Conservation (phyloP, 768 basidiomycete species). For the Leccinum ochraceum region DNA sequence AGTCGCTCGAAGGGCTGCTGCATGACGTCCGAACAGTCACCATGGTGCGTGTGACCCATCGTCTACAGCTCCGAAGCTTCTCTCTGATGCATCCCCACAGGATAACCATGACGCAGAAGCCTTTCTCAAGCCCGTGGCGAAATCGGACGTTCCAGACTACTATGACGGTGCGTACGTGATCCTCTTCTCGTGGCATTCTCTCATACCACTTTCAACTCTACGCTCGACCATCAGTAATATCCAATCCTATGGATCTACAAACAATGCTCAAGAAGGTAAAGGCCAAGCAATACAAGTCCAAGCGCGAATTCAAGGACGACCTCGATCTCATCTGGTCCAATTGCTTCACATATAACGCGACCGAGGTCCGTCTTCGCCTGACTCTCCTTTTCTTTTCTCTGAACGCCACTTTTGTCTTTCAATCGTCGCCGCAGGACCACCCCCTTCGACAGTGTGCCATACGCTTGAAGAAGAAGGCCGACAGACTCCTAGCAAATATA, state of each 20-base stretch:
- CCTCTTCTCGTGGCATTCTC: background rate
- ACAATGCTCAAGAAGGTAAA: conserved; percentile 95
- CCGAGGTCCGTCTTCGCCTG: conserved; percentile 63
- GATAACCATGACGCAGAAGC: conserved; percentile 91
- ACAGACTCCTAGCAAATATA: conserved; percentile 83
- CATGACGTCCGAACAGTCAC: conserved; percentile 80
- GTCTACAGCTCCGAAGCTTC: conserved; percentile 25
- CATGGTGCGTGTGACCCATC: conserved; percentile 46
- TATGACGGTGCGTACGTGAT: conserved; percentile 67
- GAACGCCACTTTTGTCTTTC: background rate
- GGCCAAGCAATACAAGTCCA: conserved; percentile 87
- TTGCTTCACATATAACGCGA: conserved; percentile 89
- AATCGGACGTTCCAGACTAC: conserved; percentile 90
- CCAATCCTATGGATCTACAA: conserved; percentile 93
- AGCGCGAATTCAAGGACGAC: conserved; percentile 91
- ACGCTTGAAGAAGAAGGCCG: conserved; percentile 81
- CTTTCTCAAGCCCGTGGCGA: conserved; percentile 92
- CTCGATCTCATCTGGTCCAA: conserved; percentile 97
- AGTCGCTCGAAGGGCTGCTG: conserved; percentile 87
- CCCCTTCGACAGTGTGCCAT: conserved; percentile 82
- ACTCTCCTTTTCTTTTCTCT: background rate
- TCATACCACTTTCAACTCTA: conserved; percentile 3
- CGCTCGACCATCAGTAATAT: conserved; percentile 63
- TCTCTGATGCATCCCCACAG: conserved; percentile 40
- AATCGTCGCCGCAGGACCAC: conserved; percentile 61